A percentile compares a stretch with the other conserved stretches of the same genome.
Conservation (phyloP, 805 yeast species). For the Monosporozyma solicola region DNA sequence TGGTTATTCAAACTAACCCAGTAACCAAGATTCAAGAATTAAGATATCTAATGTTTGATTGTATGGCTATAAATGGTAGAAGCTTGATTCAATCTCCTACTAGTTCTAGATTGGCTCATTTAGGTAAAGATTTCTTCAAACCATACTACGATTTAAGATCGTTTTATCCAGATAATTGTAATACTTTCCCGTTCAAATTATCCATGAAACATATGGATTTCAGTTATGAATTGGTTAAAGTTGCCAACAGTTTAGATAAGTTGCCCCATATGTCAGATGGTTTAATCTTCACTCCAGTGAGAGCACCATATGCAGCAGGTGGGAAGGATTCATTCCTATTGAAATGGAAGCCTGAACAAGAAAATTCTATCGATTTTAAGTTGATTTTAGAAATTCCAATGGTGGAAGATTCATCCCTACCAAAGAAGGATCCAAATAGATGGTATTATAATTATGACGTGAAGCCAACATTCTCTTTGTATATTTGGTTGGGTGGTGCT, state of each 20-base stretch:
- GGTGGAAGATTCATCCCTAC: conserved; percentile 26
- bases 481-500: conserved; percentile 67
- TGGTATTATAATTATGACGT: conserved; percentile 75
- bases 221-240: conserved; percentile 67
- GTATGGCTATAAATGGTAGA: conserved; percentile 74
- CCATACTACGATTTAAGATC: conserved; percentile 71
- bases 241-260: conserved; percentile 59
- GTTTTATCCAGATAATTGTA: conserved; percentile 62
- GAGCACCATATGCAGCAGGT: conserved; percentile 77
- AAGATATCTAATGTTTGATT: conserved; percentile 83
- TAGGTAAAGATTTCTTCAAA: conserved; percentile 67
- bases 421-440: conserved; percentile 54
- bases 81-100: conserved; percentile 61
- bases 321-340: conserved; percentile 70
- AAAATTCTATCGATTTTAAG: conserved; percentile 86
- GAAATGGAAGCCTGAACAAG: conserved; percentile 97
- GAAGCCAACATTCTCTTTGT: conserved; percentile 59
- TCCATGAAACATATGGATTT: conserved; percentile 83
- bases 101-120: conserved; percentile 78
- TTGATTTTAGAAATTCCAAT: conserved; percentile 38
- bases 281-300: conserved; percentile 83
- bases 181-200: conserved; percentile 74
- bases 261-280: conserved; percentile 91
- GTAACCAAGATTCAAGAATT: conserved; percentile 50
- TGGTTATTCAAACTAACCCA: conserved; percentile 61